Percentiles rank a stretch among this genome's conserved stretches.
Conservation (phyloP, 2,329 filamentous ascomycete species). For the Cercospora janseana region DNA sequence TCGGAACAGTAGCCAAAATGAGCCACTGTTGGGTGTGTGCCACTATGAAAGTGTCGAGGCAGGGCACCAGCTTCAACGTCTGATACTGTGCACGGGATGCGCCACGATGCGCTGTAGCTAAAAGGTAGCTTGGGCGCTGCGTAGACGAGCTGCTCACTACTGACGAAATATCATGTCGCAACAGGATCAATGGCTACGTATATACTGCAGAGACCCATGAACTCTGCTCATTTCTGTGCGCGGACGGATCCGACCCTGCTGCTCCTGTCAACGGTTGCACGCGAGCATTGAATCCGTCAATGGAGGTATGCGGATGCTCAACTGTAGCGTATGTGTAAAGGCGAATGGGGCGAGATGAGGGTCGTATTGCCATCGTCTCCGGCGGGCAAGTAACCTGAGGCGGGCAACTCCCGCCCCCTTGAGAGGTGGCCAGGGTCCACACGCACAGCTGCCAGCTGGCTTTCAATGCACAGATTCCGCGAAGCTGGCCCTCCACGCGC, state of each 20-base stretch:
- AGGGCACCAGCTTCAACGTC: slow-evolving; percentile 3
- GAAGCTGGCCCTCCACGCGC: neutral
- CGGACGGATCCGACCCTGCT: too few relatives aligned
- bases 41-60: neutral
- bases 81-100: slow-evolving; percentile 2
- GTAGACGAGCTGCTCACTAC: neutral
- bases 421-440: neutral
- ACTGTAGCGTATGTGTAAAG: too few relatives aligned
- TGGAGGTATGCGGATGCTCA: too few relatives aligned
- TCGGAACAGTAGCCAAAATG: neutral
- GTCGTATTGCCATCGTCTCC: too few relatives aligned
- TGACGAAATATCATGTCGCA: neutral
- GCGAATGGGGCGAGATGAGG: too few relatives aligned
- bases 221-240: too few relatives aligned
- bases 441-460: neutral
- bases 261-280: too few relatives aligned
- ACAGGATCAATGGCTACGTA: too few relatives aligned
- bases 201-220: too few relatives aligned
- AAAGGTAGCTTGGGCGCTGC: neutral
- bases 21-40: neutral
- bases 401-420: neutral
- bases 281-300: too few relatives aligned
- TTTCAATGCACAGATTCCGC: slow-evolving; percentile 2
- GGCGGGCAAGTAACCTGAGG: neutral
- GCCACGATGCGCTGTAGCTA: neutral